Percentiles rank a stretch among this genome's conserved stretches.
phyloP scores from a whole-genome alignment of 2,329 filamentous ascomycete genomes.

The Zasmidium cellare region DNA sequence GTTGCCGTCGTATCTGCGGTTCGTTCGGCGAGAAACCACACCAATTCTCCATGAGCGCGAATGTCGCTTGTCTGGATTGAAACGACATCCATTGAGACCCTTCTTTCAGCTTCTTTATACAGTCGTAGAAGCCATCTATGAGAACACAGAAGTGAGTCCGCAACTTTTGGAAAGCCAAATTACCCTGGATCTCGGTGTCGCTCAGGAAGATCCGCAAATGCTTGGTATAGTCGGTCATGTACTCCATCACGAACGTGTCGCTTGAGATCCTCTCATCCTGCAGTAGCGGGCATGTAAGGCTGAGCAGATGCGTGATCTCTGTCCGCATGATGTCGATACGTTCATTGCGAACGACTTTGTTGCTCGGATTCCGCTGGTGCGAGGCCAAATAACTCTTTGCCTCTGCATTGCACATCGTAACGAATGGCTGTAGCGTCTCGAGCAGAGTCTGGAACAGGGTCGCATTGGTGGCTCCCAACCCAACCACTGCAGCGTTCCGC shows the following conservation, averaged over 20 bases:
- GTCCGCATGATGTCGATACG: slow-evolving; percentile 86
- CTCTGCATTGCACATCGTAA: slow-evolving; percentile 83
- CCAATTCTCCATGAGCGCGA: slow-evolving; percentile 98
- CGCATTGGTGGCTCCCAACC: slow-evolving; percentile 91
- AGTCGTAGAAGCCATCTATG: slow-evolving; percentile 89
- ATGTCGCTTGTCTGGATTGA: slow-evolving; percentile 91
- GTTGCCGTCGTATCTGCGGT: slow-evolving; percentile 73
- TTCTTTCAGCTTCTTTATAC: slow-evolving; percentile 81
- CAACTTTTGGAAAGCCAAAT: slow-evolving; percentile 90
- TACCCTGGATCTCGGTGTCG: slow-evolving; percentile 89
- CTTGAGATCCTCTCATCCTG: slow-evolving; percentile 70
- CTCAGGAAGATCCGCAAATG: slow-evolving; percentile 93
- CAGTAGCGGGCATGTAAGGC: slow-evolving; percentile 86
- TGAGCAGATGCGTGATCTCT: slow-evolving; percentile 95
- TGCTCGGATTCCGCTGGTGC: slow-evolving; percentile 80
- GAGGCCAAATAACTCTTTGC: slow-evolving; percentile 72
- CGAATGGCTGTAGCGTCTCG: slow-evolving; percentile 84
- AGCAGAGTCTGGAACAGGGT: slow-evolving; percentile 89
- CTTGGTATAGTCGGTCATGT: slow-evolving; percentile 84
- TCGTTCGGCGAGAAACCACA: slow-evolving; percentile 96
- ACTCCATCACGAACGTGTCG: slow-evolving; percentile 80
- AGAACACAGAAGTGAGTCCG: slow-evolving; percentile 92
- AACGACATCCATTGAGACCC: slow-evolving; percentile 96
- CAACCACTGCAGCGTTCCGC: slow-evolving; percentile 84
- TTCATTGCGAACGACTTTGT: slow-evolving; percentile 72